phyloP scores from a whole-genome alignment of 768 basidiomycete genomes.

The Chalciporus piperatus region DNA sequence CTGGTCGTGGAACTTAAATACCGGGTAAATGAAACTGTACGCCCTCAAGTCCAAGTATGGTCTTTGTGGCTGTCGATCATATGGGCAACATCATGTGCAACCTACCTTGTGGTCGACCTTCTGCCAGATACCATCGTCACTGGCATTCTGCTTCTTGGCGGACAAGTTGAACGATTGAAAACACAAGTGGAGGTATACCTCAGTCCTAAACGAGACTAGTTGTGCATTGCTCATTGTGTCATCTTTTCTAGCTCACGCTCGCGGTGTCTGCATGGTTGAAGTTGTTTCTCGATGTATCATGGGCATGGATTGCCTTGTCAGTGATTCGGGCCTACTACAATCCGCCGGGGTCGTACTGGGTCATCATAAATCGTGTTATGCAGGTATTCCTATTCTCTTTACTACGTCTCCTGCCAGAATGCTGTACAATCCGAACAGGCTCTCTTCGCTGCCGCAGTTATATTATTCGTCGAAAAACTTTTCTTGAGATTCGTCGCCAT shows the following conservation, averaged over 20 bases:
- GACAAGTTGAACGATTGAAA: slow-evolving; percentile 63
- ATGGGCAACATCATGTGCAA: slow-evolving; percentile 61
- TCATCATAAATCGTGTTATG: slow-evolving; percentile 65
- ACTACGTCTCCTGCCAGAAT: slow-evolving; percentile 3
- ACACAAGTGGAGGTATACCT: slow-evolving; percentile 61
- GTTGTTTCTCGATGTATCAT: slow-evolving; percentile 59
- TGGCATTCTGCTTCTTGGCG: slow-evolving; percentile 52
- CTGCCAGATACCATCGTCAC: slow-evolving; percentile 56
- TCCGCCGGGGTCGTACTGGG: slow-evolving; percentile 68
- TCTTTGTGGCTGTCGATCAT: slow-evolving; percentile 68
- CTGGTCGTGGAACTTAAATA: slow-evolving; percentile 68
- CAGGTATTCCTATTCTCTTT: slow-evolving; percentile 41
- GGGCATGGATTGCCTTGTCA: slow-evolving; percentile 75
- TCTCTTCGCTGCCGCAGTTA: slow-evolving; percentile 41
- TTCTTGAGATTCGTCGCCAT: slow-evolving; percentile 76
- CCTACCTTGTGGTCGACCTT: slow-evolving; percentile 63
- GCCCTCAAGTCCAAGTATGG: slow-evolving; percentile 57
- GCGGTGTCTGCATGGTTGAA: slow-evolving; percentile 75
- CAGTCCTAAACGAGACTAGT: background rate
- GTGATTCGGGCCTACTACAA: slow-evolving; percentile 54
- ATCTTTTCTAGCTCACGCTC: slow-evolving; percentile 49
- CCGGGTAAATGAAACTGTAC: slow-evolving; percentile 38
- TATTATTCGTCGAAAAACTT: slow-evolving; percentile 53
- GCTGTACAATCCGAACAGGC: slow-evolving; percentile 30
- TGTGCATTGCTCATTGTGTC: background rate